Evolutionary conservation across 768 basidiomycete species (phyloP).

Genomic region (Lactifluus subvellereus): DNA sequence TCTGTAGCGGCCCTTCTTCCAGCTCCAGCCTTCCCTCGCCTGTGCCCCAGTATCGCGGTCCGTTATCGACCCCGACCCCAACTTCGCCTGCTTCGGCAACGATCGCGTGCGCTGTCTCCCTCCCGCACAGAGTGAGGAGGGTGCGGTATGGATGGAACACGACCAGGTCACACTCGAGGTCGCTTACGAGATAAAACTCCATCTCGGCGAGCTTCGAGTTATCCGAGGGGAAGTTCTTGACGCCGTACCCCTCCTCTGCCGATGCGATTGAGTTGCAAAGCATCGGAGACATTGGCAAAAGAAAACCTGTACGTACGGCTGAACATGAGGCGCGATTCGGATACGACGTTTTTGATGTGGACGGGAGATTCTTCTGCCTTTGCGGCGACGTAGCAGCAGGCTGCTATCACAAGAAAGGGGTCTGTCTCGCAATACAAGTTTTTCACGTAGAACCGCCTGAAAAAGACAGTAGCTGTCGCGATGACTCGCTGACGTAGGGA

Average conservation of each 20-base stretch:
- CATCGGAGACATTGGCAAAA: neutral
- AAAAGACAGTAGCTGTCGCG: slow-evolving; percentile 92
- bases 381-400: slow-evolving; percentile 93
- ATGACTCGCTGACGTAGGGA: slow-evolving; percentile 83
- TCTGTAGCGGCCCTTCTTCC: slow-evolving; percentile 72
- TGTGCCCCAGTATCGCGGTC: slow-evolving; percentile 69
- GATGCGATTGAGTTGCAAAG: neutral
- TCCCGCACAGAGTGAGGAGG: slow-evolving; percentile 68
- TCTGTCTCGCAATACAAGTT: slow-evolving; percentile 96
- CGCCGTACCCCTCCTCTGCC: slow-evolving; percentile 58
- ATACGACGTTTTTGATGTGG: slow-evolving; percentile 87
- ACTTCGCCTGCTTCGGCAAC: slow-evolving; percentile 52
- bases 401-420: slow-evolving; percentile 85
- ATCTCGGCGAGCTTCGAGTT: slow-evolving; percentile 93
- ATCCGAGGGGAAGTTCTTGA: slow-evolving; percentile 80
- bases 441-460: slow-evolving; percentile 94
- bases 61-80: slow-evolving; percentile 52
- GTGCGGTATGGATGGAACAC: slow-evolving; percentile 96
- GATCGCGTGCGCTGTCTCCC: slow-evolving; percentile 40
- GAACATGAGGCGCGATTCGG: slow-evolving; percentile 76
- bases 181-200: slow-evolving; percentile 98
- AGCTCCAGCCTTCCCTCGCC: slow-evolving; percentile 76
- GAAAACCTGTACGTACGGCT: slow-evolving; percentile 43
- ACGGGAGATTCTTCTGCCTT: slow-evolving; percentile 96
- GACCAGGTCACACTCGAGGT: slow-evolving; percentile 88